Base-by-base conservation (phyloP, 2,329 filamentous ascomycete genomes). In the Cryphonectria radicalis region DNA sequence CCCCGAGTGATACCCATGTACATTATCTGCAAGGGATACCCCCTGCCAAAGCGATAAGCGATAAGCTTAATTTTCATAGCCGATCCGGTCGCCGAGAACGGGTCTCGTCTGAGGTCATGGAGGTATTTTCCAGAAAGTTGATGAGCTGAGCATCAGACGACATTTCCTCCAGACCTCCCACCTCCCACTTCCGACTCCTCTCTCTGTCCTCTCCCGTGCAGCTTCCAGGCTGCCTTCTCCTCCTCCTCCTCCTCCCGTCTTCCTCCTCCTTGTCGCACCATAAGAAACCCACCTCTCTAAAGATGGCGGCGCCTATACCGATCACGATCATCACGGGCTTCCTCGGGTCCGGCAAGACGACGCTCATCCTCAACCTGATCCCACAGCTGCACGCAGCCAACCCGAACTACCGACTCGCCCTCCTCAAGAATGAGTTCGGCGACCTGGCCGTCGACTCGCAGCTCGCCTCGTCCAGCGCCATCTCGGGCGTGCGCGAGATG, bases 341-440 rank as follows among this genome's bases (percentile, higher is more conserved):
- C 83, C 89, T 98, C 22, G 96, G 96, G 78, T 95, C 94, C 11
- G 96, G 96, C 72, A 98, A 98, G 84, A 99, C 96, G 1, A 98
- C 96, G 2, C 87, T 99, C 71, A 94, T 99, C 74, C 91, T 99
- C 73, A 96, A 96, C 82, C 92, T 99, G 17, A 88, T 98, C 75
- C 94, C 95, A 0, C 96, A 99, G 84, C 91, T 99, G 19, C 88
- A 84, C 77, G 90, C 91, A n/a, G 83, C 87, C 68, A 92, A 90
- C 80, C 88, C 89, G 1, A 75, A 79, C 74, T 98, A 99, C 89
- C 92, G 92, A 71, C 92, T 99, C 74, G 96, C 95, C 2, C 90
- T 99, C 22, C 89, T 99, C 69, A 99, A 99, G 81, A 99, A 99
- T 82, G 96, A 99, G 83, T 98, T 98, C 81, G 96, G 96, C 79